Conservation (phyloP, 176 grass and related monocot species). For the Chloris gayana region DNA sequence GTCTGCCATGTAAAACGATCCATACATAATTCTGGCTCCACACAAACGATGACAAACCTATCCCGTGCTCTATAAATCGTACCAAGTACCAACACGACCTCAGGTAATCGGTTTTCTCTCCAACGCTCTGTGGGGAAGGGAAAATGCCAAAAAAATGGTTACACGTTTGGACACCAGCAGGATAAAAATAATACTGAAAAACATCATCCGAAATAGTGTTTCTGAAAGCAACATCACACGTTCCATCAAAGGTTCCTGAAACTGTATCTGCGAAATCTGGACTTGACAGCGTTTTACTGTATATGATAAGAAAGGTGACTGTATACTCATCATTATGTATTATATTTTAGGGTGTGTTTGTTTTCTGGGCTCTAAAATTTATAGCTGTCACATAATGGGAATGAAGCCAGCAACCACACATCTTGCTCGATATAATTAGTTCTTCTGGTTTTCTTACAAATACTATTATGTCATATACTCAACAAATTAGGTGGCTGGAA, state of each 20-base stretch:
- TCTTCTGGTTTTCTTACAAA: not conserved
- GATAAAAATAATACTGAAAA: conserved; percentile 9
- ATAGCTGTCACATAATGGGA: not conserved
- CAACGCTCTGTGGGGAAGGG: not conserved
- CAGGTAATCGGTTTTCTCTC: not conserved
- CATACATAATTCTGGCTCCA: conserved; percentile 3
- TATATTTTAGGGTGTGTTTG: too few relatives aligned
- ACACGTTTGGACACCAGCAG: not conserved
- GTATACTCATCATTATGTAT: not conserved
- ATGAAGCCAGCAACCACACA: not conserved
- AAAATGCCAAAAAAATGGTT: not conserved
- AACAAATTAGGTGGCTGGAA: too few relatives aligned
- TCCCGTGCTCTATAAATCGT: not conserved
- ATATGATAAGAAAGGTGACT: not conserved
- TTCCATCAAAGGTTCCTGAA: not conserved
- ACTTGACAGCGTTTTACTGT: not conserved
- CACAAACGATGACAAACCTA: not conserved
- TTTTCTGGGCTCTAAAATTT: too few relatives aligned
- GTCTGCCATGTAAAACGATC: conserved; percentile 26
- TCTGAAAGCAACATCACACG: conserved; percentile 24
- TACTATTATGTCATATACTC: too few relatives aligned
- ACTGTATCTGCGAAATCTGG: not conserved
- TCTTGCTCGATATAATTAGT: not conserved
- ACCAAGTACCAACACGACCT: not conserved
- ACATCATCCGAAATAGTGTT: conserved; percentile 17